Percentiles rank a stretch among this genome's conserved stretches.
These are phyloP conservation scores for Penicillium simplicissimum DNA, from an alignment of 495 filamentous ascomycete species.

Conservation along the genomic window DNA sequence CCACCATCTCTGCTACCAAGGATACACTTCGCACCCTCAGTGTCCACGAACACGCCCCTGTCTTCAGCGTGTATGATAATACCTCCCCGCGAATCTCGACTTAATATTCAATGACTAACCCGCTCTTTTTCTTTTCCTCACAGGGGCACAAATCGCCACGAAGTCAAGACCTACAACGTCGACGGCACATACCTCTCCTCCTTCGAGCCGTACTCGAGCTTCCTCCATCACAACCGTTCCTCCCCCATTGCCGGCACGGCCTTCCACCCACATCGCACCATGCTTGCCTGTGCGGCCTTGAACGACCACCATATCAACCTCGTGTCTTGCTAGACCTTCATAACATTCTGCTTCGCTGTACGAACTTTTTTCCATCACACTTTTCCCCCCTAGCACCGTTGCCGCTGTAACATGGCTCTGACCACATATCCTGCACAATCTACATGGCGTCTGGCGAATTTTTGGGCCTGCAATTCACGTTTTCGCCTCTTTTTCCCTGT, in stretches of 20 bases:
- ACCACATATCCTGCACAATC: conserved; percentile 13
- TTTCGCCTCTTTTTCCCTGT: background rate
- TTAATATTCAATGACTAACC: conserved; percentile 12
- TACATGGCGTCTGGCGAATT: conserved; percentile 22
- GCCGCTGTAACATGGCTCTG: conserved; percentile 20
- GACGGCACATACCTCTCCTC: conserved; percentile 73
- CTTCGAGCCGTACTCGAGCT: conserved; percentile 84
- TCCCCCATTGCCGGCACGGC: conserved; percentile 83
- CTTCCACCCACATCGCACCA: conserved; percentile 94
- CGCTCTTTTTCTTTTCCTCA: background rate
- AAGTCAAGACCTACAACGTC: conserved; percentile 89
- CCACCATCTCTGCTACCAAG: conserved; percentile 71
- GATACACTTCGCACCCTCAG: conserved; percentile 81
- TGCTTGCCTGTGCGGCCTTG: conserved; percentile 76
- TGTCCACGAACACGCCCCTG: conserved; percentile 94
- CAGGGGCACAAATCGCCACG: conserved; percentile 84
- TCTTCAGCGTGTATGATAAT: conserved; percentile 85
- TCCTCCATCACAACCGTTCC: conserved; percentile 74
- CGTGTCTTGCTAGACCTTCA: conserved; percentile 40
- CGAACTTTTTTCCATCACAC: background rate
- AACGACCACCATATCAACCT: conserved; percentile 52
- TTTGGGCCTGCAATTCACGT: background rate
- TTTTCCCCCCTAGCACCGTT: background rate
- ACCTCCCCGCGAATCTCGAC: background rate
- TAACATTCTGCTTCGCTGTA: background rate